Conservation (phyloP, 371 early-diverging fungal species). For the Mucor indicus region DNA sequence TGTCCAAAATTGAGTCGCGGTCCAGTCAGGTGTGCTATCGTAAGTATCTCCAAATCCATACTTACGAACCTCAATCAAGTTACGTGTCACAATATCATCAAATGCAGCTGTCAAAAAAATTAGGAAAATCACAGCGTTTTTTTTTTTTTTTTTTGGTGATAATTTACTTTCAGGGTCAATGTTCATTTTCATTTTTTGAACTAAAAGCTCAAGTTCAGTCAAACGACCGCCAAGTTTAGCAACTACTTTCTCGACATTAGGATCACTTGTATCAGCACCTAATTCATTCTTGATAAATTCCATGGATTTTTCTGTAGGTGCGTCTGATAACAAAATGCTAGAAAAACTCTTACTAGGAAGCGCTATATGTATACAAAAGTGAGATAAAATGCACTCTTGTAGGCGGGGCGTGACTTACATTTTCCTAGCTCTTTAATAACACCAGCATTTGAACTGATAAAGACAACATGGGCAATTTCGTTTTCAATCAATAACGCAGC, state of each 20-base stretch:
- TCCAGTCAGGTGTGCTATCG: conserved; percentile 60
- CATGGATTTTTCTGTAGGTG: conserved; percentile 62
- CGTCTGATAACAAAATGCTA: conserved; percentile 66
- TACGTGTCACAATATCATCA: conserved; percentile 73
- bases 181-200: conserved; percentile 81
- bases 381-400: too few species aligned
- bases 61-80: conserved; percentile 84
- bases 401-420: conserved; percentile 28
- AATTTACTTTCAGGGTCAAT: conserved; percentile 55
- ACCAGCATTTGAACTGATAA: conserved; percentile 77
- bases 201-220: conserved; percentile 82
- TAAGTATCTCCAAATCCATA: conserved; percentile 73
- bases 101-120: conserved; percentile 62
- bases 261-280: conserved; percentile 41
- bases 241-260: conserved; percentile 54
- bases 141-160: neutral
- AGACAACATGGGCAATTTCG: conserved; percentile 88
- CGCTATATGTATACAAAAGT: conserved; percentile 29
- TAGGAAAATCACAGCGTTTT: neutral
- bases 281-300: conserved; percentile 62
- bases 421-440: conserved; percentile 69
- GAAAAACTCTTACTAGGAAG: conserved; percentile 79
- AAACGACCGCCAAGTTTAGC: conserved; percentile 84
- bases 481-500: conserved; percentile 72
- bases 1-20: conserved; percentile 75